Conservation (phyloP, 83 land plant species). For the Isoetes engelmannii region DNA sequence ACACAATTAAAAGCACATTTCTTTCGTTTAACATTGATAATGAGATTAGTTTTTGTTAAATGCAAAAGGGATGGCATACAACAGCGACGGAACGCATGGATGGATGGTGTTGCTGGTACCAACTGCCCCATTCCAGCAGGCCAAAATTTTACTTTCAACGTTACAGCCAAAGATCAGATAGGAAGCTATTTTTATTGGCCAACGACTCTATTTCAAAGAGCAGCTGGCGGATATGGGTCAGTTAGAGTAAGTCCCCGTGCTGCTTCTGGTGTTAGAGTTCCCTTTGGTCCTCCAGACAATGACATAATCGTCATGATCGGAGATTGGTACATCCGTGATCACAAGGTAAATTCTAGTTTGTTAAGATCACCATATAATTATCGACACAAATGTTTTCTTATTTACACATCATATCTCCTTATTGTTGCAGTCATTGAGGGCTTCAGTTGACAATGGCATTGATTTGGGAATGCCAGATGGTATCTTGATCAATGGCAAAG, state of each 20-base stretch:
- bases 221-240: conserved; percentile 63
- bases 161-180: conserved; percentile 69
- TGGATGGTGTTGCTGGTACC: conserved; percentile 65
- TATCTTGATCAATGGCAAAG: conserved; percentile 60
- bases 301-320: conserved; percentile 51
- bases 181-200: conserved; percentile 71
- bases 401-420: too few species aligned
- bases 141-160: conserved; percentile 60
- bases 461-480: conserved; percentile 68
- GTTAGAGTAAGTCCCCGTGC: conserved; percentile 37
- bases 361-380: too few species aligned
- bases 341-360: conserved; percentile 35
- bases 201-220: conserved; percentile 46
- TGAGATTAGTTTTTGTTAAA: too few species aligned
- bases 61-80: conserved; percentile 54
- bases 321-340: conserved; percentile 59
- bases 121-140: conserved; percentile 58
- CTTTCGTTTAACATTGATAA: too few species aligned
- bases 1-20: too few species aligned
- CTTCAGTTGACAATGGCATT: conserved; percentile 48
- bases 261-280: conserved; percentile 35
- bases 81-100: conserved; percentile 55
- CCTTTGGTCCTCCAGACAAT: conserved; percentile 49
- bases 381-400: too few species aligned
- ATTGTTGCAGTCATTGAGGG: conserved; percentile 42